Percentiles rank a stretch among this genome's conserved stretches.
Conservation (phyloP, 2,329 filamentous ascomycete species). For the Zymoseptoria pseudotritici region DNA sequence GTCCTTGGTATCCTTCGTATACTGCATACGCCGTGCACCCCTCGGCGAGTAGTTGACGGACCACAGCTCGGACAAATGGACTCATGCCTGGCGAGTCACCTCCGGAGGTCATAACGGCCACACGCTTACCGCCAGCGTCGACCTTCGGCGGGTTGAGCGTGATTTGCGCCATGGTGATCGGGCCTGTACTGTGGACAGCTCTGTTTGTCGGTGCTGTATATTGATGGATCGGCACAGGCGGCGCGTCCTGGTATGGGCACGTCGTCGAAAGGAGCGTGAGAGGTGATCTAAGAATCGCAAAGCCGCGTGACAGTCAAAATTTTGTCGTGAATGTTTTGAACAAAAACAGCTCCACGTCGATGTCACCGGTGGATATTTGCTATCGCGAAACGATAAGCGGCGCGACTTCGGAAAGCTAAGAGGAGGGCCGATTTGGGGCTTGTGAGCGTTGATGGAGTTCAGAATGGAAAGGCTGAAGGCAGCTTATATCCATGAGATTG, state of each 20-base stretch:
- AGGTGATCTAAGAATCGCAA: neutral
- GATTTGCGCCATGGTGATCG: conserved; percentile 26
- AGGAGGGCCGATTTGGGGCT: neutral
- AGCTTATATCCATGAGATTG: neutral
- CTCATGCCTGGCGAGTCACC: conserved; percentile 96
- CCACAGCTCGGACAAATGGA: conserved; percentile 78
- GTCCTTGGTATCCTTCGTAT: conserved; percentile 92
- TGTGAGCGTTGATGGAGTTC: neutral
- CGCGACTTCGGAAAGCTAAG: neutral
- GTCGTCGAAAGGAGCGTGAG: neutral
- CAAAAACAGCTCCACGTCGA: neutral
- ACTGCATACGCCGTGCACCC: conserved; percentile 44
- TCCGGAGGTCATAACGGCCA: conserved; percentile 89
- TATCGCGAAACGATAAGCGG: neutral
- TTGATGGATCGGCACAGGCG: neutral
- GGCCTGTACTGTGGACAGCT: neutral
- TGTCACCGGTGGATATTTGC: neutral
- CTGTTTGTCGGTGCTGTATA: neutral
- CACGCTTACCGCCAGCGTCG: conserved; percentile 48
- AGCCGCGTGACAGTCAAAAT: neutral
- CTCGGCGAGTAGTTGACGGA: conserved; percentile 83
- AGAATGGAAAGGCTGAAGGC: neutral
- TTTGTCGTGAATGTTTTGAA: neutral
- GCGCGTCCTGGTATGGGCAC: neutral
- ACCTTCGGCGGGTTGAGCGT: conserved; percentile 24